Evolutionary conservation across 805 yeast genomes (phyloP), one percentile per base, ranked within the genome.

Genomic region (Cyberlindnera euphorbiae): DNA sequence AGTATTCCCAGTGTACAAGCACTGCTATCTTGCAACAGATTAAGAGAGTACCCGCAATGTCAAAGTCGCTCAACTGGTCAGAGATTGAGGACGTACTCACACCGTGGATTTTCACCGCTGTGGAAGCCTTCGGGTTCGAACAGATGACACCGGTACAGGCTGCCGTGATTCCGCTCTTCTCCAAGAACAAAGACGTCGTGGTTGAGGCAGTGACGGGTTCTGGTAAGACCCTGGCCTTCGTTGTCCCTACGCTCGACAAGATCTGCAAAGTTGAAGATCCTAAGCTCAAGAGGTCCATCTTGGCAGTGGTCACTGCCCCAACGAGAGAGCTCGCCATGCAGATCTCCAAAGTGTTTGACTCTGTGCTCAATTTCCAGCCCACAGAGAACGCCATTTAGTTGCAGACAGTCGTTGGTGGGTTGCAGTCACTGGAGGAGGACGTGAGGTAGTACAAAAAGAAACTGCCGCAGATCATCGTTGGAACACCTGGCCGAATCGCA

Each of bases 201-300:
- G 97, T 88, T 2, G 97, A 93, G 56, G 95, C 97, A 0, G 96
- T 87, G 1, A 93, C 98, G 0, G 98, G 98, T 0, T 88, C 97
- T 0, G 98, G 98, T n/a, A 93, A 93, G 57, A 93, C 98, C 0
- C 59, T 89, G n/a, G 82, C 97, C 4, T 93, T 84, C 63, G 76
- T 79, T 5, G 69, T 93, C 3, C 98, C 98, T 0, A 71, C 84
- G 1, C 52, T 88, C 5, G 90, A 88, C 49, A 80, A 78, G 47
- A 59, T 88, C 7, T 48, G 55, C n/a, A 59, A 45, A 22, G 47
- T 49, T 17, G 60, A 67, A 19, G 30, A 41, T 16, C 28, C 49
- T 12, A 41, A 61, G 1, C 30, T 41, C 10, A 71, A 66, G 39
- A 71, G 69, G 43, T 80, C 79, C 42, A 74, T 86, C 55, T 73